Evolutionary conservation across 139 green algal species (phyloP).

Genomic region (Chlorella sorokiniana): DNA sequence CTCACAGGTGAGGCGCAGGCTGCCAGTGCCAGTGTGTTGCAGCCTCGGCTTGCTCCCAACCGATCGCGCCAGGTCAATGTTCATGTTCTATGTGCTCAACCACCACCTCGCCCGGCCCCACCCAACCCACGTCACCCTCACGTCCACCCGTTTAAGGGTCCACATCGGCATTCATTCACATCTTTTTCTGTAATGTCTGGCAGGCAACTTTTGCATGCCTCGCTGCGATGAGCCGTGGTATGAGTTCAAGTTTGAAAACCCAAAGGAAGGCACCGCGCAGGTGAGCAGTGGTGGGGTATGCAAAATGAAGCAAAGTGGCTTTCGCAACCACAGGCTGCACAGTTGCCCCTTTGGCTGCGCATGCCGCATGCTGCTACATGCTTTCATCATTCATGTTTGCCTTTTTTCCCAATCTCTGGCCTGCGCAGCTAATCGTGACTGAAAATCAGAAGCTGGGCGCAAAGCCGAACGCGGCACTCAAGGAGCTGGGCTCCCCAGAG

Average conservation of each 20-base stretch:
- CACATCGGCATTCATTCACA: too few species aligned
- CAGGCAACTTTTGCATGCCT: constrained; percentile 80
- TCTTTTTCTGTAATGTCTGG: too few species aligned
- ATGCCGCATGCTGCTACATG: too few species aligned
- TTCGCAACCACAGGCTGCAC: background rate
- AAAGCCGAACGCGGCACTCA: constrained; percentile 60
- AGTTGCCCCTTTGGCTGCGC: background rate
- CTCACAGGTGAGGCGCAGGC: too few species aligned
- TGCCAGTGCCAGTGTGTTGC: too few species aligned
- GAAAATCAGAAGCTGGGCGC: constrained; percentile 75
- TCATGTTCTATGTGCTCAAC: too few species aligned
- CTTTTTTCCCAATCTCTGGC: background rate
- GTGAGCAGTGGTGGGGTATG: background rate
- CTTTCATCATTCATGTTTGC: background rate
- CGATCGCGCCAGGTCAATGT: too few species aligned
- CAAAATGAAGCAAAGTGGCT: background rate
- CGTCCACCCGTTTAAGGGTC: too few species aligned
- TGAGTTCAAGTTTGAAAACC: constrained; percentile 67
- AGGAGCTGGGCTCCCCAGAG: constrained; percentile 64
- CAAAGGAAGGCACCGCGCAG: constrained; percentile 50
- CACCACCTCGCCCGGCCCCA: too few species aligned
- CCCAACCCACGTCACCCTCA: too few species aligned
- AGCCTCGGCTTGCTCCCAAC: too few species aligned
- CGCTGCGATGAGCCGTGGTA: constrained; percentile 76
- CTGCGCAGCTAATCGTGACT: constrained; percentile 73